phyloP scores from a whole-genome alignment of 2,329 filamentous ascomycete genomes.

The Cladosporium sp. region DNA sequence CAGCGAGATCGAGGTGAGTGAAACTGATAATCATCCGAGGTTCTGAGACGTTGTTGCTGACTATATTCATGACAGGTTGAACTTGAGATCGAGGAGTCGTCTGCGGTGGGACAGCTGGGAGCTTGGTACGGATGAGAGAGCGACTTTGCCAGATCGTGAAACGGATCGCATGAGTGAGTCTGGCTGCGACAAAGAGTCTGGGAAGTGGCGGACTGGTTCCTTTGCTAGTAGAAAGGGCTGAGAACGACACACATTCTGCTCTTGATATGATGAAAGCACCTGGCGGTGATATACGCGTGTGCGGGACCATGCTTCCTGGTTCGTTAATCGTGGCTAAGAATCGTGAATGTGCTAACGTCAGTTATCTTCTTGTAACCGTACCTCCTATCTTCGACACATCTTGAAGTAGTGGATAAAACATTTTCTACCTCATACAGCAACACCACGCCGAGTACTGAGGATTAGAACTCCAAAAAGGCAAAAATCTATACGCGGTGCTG shows the following conservation, averaged over 20 bases:
- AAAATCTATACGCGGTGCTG: background rate
- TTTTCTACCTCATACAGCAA: too few relatives aligned
- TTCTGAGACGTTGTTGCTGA: background rate
- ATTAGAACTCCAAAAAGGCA: too few relatives aligned
- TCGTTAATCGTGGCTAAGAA: too few relatives aligned
- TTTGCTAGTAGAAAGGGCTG: background rate
- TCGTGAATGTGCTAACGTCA: background rate
- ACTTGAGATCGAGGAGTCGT: background rate
- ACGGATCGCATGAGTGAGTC: too few relatives aligned
- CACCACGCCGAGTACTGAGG: too few relatives aligned
- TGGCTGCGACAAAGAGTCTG: background rate
- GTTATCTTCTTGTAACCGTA: background rate
- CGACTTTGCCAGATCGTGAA: too few relatives aligned
- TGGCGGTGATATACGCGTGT: background rate
- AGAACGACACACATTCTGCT: background rate
- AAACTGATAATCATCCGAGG: background rate
- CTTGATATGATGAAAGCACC: background rate
- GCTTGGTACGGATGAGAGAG: slow-evolving; percentile 1
- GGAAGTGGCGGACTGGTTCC: background rate
- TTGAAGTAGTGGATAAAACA: too few relatives aligned
- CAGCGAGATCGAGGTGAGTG: background rate
- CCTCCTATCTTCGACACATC: background rate
- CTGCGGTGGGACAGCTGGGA: background rate
- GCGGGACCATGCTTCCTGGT: too few relatives aligned
- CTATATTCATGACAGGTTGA: background rate